Base-by-base conservation (phyloP, 345 rosid species). In the Ceriops decandra region DNA sequence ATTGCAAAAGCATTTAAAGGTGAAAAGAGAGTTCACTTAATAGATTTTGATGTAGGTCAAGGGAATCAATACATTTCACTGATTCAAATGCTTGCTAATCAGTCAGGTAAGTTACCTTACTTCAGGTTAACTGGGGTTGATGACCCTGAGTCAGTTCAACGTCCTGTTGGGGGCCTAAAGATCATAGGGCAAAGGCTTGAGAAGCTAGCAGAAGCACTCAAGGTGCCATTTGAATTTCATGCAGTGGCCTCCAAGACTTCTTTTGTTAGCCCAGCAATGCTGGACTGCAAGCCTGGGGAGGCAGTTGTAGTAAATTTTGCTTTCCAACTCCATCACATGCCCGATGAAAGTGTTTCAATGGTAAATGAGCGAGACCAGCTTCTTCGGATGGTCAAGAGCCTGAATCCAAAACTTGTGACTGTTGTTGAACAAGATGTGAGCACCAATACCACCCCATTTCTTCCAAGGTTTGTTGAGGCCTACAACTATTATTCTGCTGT, bases 311-410 rank as follows among this genome's bases (percentile, higher is more conserved):
- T 95, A 5, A 95, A 95, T 83, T 95, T 95, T 64, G 92, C 99
- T n/a, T 95, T 88, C 77, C 99, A 88, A 71, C 96, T 95, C 62
- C 99, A 95, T 79, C 99, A 95, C 83, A 91, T 95, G 97, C 99
- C 99, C 7, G 99, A 95, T 61, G 99, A 95, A 82, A 95, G 99
- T 57, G 99, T 95, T 60, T 90, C 99, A 26, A 88, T 91, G 1
- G 86, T 87, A 22, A 95, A 95, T 54, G 86, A 83, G 80, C 85
- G 99, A 26, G 99, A 95, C 80, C 91, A 85, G 82, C 93, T 95
- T 15, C 97, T 95, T 59, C 87, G 84, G 70, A 86, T 91, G 95
- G 93, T 90, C 15, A 91, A 87, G 87, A 83, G 92, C 82, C 64
- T 95, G 42, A 87, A 84, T 66, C 99, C 99, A 2, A 91, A 95